Evolutionary conservation across 2,329 filamentous ascomycete species (phyloP).

Genomic region (Cytospora piceicola): DNA sequence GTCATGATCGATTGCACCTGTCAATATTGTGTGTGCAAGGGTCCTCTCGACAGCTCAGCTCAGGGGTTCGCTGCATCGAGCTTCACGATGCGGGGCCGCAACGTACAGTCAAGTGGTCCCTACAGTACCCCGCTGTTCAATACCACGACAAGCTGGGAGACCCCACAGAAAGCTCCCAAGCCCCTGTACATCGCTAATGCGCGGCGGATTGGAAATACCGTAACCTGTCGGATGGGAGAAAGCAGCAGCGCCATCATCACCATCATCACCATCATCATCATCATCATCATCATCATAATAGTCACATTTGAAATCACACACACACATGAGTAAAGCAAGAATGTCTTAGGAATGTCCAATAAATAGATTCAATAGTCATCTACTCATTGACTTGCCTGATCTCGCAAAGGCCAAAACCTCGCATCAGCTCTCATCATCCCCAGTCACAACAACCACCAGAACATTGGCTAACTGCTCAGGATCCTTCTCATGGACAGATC

Average conservation of each 20-base stretch:
- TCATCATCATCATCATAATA: slow-evolving; percentile 2
- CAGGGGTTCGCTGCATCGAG: background rate
- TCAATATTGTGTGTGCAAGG: background rate
- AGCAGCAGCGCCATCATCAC: background rate
- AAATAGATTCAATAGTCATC: slow-evolving; percentile 59
- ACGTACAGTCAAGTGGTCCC: slow-evolving; percentile 1
- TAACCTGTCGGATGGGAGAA: slow-evolving; percentile 6
- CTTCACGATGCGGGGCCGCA: slow-evolving; percentile 19
- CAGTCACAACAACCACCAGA: slow-evolving; percentile 28
- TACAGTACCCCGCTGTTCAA: slow-evolving; percentile 23
- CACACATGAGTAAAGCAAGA: background rate
- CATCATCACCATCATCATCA: background rate
- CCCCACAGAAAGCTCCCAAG: background rate
- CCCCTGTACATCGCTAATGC: no score
- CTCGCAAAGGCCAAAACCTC: slow-evolving; percentile 30
- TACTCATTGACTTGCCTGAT: slow-evolving; percentile 44
- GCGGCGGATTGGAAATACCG: background rate
- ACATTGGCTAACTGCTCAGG: slow-evolving; percentile 40
- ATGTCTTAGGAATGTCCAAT: slow-evolving; percentile 34
- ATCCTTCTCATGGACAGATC: slow-evolving; percentile 11
- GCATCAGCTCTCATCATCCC: slow-evolving; percentile 31
- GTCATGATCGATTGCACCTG: background rate
- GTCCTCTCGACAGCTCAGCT: slow-evolving; percentile 6
- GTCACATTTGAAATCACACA: background rate
- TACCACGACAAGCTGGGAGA: background rate